Base-by-base conservation (phyloP, 176 grass and related monocot genomes). In the Raddia distichophylla region DNA sequence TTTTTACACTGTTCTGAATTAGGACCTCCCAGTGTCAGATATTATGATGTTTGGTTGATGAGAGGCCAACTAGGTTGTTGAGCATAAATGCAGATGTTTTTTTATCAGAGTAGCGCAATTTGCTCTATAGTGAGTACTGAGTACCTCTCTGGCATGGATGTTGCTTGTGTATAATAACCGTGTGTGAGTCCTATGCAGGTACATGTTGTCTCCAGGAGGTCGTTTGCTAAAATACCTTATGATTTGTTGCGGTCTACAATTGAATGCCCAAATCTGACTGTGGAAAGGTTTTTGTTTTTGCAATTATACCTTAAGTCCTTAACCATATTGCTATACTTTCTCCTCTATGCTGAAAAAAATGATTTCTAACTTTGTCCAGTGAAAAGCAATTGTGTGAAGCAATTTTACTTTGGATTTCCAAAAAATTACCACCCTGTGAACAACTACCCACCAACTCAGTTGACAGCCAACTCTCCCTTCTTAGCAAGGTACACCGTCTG, bases 211-310 rank as follows among this genome's bases (percentile, higher is more conserved):
- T 80, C 82, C 73, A 76, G 52, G 70, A 80, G 14, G 11, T 80
- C 70, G 9, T 93, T 93, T 90, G n/a, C 49, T 88, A 78, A 86
- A 76, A 83, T 90, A 73, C 88, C 91, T 56, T 94, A 94, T 84
- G 83, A 71, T 83, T 71, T 94, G 46, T 51, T 94, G 34, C 81
- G 33, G 82, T 90, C 82, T 14, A 83, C 69, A 60, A 80, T 88
- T 10, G 79, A 88, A 46, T 85, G 64, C 49, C 85, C 85, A 33
- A 71, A 63, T 54, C 79, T 93, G 74, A 93, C 85, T 17, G 67
- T 90, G 64, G 88, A 93, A 57, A 93, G 91, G 91, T 93, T 82
- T 5, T 61, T 83, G 19, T 22, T 42, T 71, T 19, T 67, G 7
- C 27, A 62, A 10, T 46, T 86, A 73, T 69, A 54, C 8, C 48